Base-by-base conservation (phyloP, 2,329 filamentous ascomycete species). In the Xylaria digitata region DNA sequence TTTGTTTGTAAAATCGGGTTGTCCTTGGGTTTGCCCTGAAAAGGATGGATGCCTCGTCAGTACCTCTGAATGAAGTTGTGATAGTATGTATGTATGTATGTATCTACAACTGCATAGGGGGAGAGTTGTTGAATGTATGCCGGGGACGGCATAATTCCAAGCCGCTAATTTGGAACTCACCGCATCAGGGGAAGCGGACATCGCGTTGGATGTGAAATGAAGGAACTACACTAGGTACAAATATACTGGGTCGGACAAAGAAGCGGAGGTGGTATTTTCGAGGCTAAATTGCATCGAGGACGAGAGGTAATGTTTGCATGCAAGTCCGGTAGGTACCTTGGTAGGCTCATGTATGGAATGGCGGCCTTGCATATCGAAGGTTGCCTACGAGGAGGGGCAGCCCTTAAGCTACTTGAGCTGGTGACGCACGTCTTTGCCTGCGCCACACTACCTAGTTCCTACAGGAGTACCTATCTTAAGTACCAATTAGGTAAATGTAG, bases 1-100 rank as follows among this genome's bases (percentile, higher is more conserved):
- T 77, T 77, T 61, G 72, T 66, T 61, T 61, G 60, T n/a, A 65
- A 61, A 13, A 80, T 79, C 34, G 76, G 74, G 42, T 79, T 76
- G 45, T 76, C 74, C 73, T 87, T 87, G 73, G 75, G 80, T 82
- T 86, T 71, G 42, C 23, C 62, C 68, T 71, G 17, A 6, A 19
- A 55, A 57, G 30, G 55, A 30, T 15, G 64, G 52, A 46, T 46
- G 56, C 43, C 48, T 54, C 23, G 63, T 75, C 48, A 74, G 70
- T 54, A 49, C 49, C 23, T 57, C 32, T 32, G 15, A 9, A 19
- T 26, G 42, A 21, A 55, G 30, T 5, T 19, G 11, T n/a, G 21
- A 19, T 23, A 13, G 11, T 11, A 37, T 37, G 34, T 37, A 9
- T 34, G 32, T 34, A 34, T 34, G 32, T 34, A 40, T 15, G 53